These are phyloP conservation scores for Phalaenopsis aphrodite DNA, from an alignment of 106 monocot genomes.

Conservation along the genomic window DNA sequence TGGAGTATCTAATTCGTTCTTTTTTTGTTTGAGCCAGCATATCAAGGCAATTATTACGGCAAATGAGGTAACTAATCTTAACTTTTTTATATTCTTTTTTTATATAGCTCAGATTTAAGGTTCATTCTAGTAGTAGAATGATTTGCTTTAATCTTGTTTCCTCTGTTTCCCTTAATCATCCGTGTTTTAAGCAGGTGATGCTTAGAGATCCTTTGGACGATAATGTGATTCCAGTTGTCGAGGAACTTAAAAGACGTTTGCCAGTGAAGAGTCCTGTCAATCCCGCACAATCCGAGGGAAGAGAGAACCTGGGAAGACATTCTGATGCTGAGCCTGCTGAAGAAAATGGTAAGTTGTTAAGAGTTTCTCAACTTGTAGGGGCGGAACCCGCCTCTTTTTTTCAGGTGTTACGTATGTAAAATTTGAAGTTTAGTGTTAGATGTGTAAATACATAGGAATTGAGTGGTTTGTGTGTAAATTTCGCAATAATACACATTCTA, in stretches of 20 bases:
- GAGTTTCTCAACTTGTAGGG: not conserved
- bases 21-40: conserved; percentile 47
- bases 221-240: conserved; percentile 78
- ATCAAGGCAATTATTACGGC: conserved; percentile 95
- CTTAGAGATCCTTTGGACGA: conserved; percentile 69
- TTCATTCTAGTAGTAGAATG: not conserved
- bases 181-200: conserved; percentile 40
- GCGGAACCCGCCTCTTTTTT: no score
- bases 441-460: no score
- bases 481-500: no score
- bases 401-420: no score
- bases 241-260: conserved; percentile 65
- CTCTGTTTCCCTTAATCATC: not conserved
- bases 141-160: conserved; percentile 1
- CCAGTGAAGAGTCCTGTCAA: conserved; percentile 20
- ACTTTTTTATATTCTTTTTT: not conserved
- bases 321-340: conserved; percentile 59
- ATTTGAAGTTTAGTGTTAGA: no score
- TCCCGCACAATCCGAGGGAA: conserved; percentile 29
- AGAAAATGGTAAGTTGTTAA: conserved; percentile 48
- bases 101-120: not conserved
- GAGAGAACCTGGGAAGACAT: conserved; percentile 29
- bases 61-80: conserved; percentile 42
- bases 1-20: not conserved
- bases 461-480: no score